These are phyloP conservation scores for Entomortierella lignicola DNA, from an alignment of 192 early-diverging fungal species.

Conservation along the genomic window DNA sequence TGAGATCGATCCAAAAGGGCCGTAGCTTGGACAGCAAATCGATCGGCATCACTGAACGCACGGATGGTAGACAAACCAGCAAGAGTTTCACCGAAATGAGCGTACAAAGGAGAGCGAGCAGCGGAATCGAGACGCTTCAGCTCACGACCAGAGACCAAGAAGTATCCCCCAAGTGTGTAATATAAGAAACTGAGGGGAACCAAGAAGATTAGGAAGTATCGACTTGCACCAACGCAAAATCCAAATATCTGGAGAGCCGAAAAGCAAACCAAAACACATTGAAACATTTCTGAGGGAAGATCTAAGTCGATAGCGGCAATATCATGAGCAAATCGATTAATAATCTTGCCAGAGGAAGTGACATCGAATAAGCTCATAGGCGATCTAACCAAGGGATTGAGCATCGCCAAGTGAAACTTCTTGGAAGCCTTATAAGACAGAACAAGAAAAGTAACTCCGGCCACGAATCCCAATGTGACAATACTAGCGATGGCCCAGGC, in stretches of 20 bases:
- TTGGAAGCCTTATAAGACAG: constrained; percentile 67
- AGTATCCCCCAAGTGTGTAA: constrained; percentile 66
- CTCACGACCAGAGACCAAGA: constrained; percentile 75
- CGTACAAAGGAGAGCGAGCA: constrained; percentile 55
- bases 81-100: constrained; percentile 63
- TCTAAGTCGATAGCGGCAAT: constrained; percentile 74
- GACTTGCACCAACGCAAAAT: constrained; percentile 65
- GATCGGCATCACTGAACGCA: constrained; percentile 72
- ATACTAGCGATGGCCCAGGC: constrained; percentile 7
- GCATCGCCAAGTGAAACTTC: constrained; percentile 66
- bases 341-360: constrained; percentile 68
- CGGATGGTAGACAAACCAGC: constrained; percentile 69
- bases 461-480: constrained; percentile 53
- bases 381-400: constrained; percentile 66
- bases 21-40: constrained; percentile 65
- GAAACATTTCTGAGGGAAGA: constrained; percentile 56
- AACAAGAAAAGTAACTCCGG: constrained; percentile 67
- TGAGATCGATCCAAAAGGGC: constrained; percentile 17
- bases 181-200: constrained; percentile 55
- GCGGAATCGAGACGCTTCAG: constrained; percentile 88
- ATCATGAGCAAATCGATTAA: constrained; percentile 87
- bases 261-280: constrained; percentile 53
- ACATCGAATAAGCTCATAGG: constrained; percentile 62
- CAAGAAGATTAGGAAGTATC: constrained; percentile 63
- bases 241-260: constrained; percentile 55